Evolutionary conservation across 192 early-diverging fungal species (phyloP).

Genomic region (Coemansia sp.): DNA sequence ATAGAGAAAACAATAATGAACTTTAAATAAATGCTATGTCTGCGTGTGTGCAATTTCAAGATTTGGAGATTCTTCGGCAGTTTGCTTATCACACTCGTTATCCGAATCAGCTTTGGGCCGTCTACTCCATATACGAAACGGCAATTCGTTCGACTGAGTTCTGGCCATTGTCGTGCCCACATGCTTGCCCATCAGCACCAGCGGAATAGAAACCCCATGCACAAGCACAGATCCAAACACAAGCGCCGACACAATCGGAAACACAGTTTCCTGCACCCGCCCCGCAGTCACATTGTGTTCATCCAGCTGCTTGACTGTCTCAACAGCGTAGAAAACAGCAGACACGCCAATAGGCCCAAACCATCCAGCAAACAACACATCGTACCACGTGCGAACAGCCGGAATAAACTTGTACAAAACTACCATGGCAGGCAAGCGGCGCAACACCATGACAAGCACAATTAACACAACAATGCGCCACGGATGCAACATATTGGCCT

Average conservation of each 20-base stretch:
- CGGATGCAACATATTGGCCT: slow-evolving; percentile 42
- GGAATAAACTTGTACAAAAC: slow-evolving; percentile 63
- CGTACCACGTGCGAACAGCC: slow-evolving; percentile 65
- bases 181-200: slow-evolving; percentile 64
- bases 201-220: slow-evolving; percentile 76
- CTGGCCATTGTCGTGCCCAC: slow-evolving; percentile 30
- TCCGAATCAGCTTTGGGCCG: not conserved
- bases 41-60: not conserved
- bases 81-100: not conserved
- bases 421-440: slow-evolving; percentile 72
- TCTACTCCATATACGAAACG: slow-evolving; percentile 3
- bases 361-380: slow-evolving; percentile 84
- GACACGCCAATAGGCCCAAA: slow-evolving; percentile 86
- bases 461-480: slow-evolving; percentile 68
- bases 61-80: not conserved
- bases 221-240: slow-evolving; percentile 80
- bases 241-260: slow-evolving; percentile 66
- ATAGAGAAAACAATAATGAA: not conserved
- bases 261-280: slow-evolving; percentile 14
- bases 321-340: slow-evolving; percentile 59
- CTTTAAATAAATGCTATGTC: not conserved
- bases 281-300: slow-evolving; percentile 30
- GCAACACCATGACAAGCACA: slow-evolving; percentile 63
- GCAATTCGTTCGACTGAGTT: slow-evolving; percentile 9
- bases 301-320: slow-evolving; percentile 40